Base-by-base conservation (phyloP, 2,329 filamentous ascomycete genomes). In the Didymellaceae sp. region DNA sequence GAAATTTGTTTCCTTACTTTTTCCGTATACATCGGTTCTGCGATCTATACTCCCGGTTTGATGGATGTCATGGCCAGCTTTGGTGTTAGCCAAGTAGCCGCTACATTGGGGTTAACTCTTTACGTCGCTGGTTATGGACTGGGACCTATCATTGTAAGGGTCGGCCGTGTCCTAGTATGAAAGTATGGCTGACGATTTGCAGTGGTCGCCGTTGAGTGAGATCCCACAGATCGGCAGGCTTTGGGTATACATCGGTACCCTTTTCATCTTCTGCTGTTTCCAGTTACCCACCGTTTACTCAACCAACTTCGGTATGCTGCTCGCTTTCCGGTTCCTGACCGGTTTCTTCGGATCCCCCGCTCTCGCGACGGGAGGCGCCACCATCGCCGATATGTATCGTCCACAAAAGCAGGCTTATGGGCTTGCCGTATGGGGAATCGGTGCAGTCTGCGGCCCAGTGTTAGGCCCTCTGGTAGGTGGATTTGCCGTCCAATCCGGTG, bases 1-100 rank as follows among this genome's bases (percentile, higher is more conserved):
- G 67, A 77, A 30, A 76, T 81, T 46, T 79, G 75, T 49, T 62
- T 81, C 22, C 68, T 78, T 22, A 80, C 76, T 0, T 78, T 80
- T 81, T 44, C 82, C 77, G 28, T 80, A 22, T 83, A 82, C 59
- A 79, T 77, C 52, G 78, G 77, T 1, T 78, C 76, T 2, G 72
- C 77, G 7, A 80, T 86, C 45, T 85, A 83, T 68, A 65, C 71
- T 0, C 68, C 75, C 2, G 68, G 65, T 16, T 61, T 66, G 4
- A 49, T 61, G 39, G 80, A 79, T 6, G 74, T 87, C 11, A 78
- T 80, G 63, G 50, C 70, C 8, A 72, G 74, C 22, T 87, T 86
- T 57, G 75, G 76, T 35, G 79, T 86, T 33, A 76, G 74, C 17
- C 66, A 75, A 26, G 73, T 80, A 11, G 76, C 72, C 1, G 77